These are phyloP conservation scores for Amanita fuliginea DNA, from an alignment of 768 basidiomycete species.

Conservation along the genomic window DNA sequence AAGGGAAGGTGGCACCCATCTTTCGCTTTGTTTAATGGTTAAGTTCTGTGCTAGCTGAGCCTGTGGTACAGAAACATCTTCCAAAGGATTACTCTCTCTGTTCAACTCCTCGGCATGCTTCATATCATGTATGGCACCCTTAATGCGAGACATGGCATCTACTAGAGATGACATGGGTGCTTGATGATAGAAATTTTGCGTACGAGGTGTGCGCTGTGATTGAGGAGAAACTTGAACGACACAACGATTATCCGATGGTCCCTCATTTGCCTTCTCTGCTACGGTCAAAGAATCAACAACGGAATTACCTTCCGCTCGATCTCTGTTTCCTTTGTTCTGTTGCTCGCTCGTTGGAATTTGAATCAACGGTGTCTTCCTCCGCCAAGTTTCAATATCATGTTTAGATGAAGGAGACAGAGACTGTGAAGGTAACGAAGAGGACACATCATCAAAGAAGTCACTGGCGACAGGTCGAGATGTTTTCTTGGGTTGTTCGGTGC, in stretches of 20 bases:
- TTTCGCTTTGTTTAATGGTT: constrained; percentile 24
- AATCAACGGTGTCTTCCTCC: constrained; percentile 9
- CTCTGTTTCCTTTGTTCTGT: not conserved
- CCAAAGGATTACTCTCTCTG: constrained; percentile 18
- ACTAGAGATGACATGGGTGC: constrained; percentile 63
- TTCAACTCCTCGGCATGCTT: constrained; percentile 32
- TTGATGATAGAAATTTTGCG: constrained; percentile 33
- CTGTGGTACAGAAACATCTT: constrained; percentile 15
- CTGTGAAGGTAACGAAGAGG: constrained; percentile 7
- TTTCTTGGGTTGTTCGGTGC: constrained; percentile 12
- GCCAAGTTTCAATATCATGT: constrained; percentile 28
- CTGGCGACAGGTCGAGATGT: constrained; percentile 45
- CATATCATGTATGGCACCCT: constrained; percentile 63
- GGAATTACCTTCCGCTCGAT: not conserved
- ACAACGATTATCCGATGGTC: not conserved
- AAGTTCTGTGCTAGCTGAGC: constrained; percentile 11
- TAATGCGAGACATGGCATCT: constrained; percentile 80
- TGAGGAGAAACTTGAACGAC: constrained; percentile 13
- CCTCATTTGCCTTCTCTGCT: constrained; percentile 1
- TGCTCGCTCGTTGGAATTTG: not conserved
- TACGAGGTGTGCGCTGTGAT: constrained; percentile 25
- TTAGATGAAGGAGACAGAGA: constrained; percentile 11
- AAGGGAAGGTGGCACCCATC: constrained; percentile 50
- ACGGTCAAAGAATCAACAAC: not conserved
- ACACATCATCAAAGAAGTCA: constrained; percentile 59